These are phyloP conservation scores for Pseudogymnoascus sp. DNA, from an alignment of 2,329 filamentous ascomycete genomes.

Conservation along the genomic window DNA sequence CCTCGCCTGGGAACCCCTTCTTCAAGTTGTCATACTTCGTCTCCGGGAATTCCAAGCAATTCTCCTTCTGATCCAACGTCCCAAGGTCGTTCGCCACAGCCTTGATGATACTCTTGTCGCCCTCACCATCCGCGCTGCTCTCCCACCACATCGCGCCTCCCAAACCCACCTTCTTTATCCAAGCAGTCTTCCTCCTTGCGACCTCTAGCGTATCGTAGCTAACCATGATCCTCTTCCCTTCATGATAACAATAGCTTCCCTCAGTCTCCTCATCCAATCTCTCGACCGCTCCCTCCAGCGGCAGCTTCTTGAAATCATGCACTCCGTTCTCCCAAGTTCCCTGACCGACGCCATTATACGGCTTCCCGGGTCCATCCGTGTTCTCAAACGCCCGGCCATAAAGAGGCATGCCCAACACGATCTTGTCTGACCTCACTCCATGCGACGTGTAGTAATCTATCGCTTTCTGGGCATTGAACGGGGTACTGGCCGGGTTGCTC, in stretches of 20 bases:
- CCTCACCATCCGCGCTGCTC: conserved; percentile 66
- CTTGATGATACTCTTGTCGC: conserved; percentile 59
- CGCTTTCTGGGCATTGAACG: conserved; percentile 68
- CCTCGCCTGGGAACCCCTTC: conserved; percentile 45
- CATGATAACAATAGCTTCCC: conserved; percentile 73
- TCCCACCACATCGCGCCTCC: conserved; percentile 99
- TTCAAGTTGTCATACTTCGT: conserved; percentile 66
- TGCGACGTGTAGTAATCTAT: conserved; percentile 61
- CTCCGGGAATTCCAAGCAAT: conserved; percentile 56
- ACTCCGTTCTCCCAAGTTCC: conserved; percentile 82
- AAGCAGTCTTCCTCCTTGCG: conserved; percentile 63
- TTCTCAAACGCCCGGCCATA: conserved; percentile 81
- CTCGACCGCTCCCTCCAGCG: conserved; percentile 59
- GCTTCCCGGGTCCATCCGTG: conserved; percentile 65
- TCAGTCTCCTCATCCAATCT: conserved; percentile 53
- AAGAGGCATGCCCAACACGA: conserved; percentile 85
- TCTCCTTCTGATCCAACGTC: conserved; percentile 47
- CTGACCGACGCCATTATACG: conserved; percentile 65
- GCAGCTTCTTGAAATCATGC: conserved; percentile 83
- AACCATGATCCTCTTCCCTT: conserved; percentile 57
- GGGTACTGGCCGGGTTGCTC: conserved; percentile 57
- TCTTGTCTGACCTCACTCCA: conserved; percentile 61
- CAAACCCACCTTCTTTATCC: conserved; percentile 57
- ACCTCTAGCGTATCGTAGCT: conserved; percentile 69
- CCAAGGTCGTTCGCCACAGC: conserved; percentile 51